Base-by-base conservation (phyloP, 139 green algal genomes). In the Desmodesmus armatus region DNA sequence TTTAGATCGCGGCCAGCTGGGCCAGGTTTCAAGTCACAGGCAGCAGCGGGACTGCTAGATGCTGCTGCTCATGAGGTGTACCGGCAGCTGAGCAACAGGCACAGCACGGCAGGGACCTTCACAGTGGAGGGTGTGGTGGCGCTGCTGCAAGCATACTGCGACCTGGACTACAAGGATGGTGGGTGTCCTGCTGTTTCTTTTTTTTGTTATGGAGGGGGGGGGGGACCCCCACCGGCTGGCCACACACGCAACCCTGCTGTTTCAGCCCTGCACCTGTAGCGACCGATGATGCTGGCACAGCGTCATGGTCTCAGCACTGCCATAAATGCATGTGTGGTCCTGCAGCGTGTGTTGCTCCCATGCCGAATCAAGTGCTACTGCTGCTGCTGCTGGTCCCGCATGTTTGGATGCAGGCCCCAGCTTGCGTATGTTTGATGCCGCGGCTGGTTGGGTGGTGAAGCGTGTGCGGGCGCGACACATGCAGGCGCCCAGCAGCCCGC, bases 71-170 rank as follows among this genome's bases (percentile, higher is more conserved):
- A 80, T 80, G 75, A 84, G 70, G 75, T 84, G 65, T 84, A 75
- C 66, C 37, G 49, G 44, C 84, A 84, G 75, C 53, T 88, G 29
- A 84, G 74, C n/a, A 84, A 88, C 84, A 74, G 84, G 33, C 75
- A 88, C 84, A 84, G 74, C 47, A 51, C 67, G 21, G 82, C 67
- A 41, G 66, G 43, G 31, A 44, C 19, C 37, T 55, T 79, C 41
- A 77, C 35, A 13, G 80, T 85, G 80, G 66, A 72, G n/a, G 40
- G 31, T 0, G 41, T 44, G n/a, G 47, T 43, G 51, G 53, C 17
- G 23, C 23, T 86, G 44, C 29, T 85, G 29, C 29, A 44, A 17
- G 49, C 43, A 25, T 77, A 77, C 21, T 37, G 39, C 7, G 40
- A 51, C 4, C 37, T 77, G 69, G 39, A 81, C 27, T 83, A 74